Evolutionary conservation across 2,329 filamentous ascomycete genomes (phyloP).

Genomic region (Apiospora koreana): DNA sequence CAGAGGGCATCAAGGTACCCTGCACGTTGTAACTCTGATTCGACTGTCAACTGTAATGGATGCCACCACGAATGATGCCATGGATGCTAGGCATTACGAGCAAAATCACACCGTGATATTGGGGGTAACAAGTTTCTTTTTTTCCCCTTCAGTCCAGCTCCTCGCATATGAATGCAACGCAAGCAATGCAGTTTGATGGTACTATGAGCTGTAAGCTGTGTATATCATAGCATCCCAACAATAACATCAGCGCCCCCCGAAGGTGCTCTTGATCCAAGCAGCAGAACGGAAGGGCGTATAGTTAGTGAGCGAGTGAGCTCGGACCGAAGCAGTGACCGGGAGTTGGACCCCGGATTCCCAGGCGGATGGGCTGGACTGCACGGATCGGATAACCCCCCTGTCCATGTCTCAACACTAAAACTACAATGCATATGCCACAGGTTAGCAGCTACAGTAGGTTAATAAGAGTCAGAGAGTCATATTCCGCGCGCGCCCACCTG

Average conservation of each 20-base stretch:
- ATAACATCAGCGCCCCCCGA: neutral
- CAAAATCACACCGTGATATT: neutral
- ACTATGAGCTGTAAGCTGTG: neutral
- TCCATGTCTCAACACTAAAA: no score
- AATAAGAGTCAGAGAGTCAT: neutral
- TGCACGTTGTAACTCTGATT: neutral
- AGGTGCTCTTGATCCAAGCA: neutral
- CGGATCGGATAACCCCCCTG: neutral
- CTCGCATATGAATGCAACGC: neutral
- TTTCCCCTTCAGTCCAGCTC: neutral
- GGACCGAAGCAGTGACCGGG: neutral
- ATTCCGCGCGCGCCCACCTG: neutral
- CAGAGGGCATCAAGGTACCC: neutral
- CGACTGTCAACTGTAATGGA: neutral
- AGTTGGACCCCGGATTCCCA: constrained; percentile 3
- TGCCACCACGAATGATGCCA: neutral
- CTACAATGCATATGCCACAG: no score
- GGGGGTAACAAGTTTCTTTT: neutral
- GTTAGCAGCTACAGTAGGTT: no score
- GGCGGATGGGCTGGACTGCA: neutral
- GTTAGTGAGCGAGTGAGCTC: neutral
- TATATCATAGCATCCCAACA: neutral
- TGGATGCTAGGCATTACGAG: neutral
- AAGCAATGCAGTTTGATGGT: neutral
- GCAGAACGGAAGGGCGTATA: neutral